A percentile compares a stretch with the other conserved stretches of the same genome.
Evolutionary conservation across 106 monocot species (phyloP).

Genomic region (Dendrobium huoshanense): DNA sequence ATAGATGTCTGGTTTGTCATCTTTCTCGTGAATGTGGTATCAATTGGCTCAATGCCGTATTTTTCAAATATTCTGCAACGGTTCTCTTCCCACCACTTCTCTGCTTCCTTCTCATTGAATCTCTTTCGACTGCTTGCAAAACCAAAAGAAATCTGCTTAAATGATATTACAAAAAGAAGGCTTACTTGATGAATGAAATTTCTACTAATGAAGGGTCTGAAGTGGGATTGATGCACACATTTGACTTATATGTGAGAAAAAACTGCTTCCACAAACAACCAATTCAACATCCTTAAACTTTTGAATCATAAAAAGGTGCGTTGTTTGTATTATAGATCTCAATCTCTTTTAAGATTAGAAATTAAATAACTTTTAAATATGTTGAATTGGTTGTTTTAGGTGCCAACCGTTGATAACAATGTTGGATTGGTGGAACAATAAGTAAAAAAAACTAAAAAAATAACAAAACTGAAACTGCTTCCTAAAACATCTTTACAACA

Average conservation of each 20-base stretch:
- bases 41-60: slow-evolving; percentile 27
- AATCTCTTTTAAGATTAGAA: no score
- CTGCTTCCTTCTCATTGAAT: slow-evolving; percentile 66
- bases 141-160: background rate
- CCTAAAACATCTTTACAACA: background rate
- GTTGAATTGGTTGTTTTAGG: no score
- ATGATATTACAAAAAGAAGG: background rate
- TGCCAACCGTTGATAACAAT: no score
- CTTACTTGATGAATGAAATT: background rate
- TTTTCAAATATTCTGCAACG: slow-evolving; percentile 41
- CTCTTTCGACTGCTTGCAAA: slow-evolving; percentile 47
- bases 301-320: no score
- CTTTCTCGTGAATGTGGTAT: background rate
- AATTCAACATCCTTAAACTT: no score
- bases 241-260: no score
- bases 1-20: background rate
- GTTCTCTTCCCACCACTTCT: slow-evolving; percentile 77
- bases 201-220: background rate
- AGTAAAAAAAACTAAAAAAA: no score
- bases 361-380: no score
- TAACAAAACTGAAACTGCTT: background rate
- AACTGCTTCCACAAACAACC: no score
- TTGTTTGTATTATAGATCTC: no score
- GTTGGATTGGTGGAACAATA: no score
- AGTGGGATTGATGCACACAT: no score